Evolutionary conservation across 805 yeast genomes (phyloP).

Genomic region (Saturnispora galanensis): DNA sequence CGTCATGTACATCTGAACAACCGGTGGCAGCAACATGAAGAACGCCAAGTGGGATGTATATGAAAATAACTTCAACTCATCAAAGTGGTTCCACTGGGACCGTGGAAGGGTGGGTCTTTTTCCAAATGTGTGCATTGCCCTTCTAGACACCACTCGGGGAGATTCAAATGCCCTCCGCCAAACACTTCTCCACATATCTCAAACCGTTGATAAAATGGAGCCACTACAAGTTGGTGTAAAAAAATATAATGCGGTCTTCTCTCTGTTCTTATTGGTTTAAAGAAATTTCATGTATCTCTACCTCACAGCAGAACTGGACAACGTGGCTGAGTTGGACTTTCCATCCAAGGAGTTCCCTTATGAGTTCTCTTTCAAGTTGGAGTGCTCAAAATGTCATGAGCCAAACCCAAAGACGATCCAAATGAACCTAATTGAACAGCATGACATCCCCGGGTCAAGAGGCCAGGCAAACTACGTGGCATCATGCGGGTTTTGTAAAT

Average conservation of each 20-base stretch:
- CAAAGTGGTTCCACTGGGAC: conserved; percentile 19
- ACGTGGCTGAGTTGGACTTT: conserved; percentile 20
- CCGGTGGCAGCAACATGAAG: conserved; percentile 23
- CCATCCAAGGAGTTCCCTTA: conserved; percentile 37
- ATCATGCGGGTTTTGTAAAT: conserved; percentile 28
- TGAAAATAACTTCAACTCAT: conserved; percentile 23
- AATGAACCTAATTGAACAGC: conserved; percentile 56
- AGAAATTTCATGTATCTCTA: conserved; percentile 14
- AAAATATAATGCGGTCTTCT: neutral
- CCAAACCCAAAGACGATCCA: conserved; percentile 59
- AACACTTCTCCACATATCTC: neutral
- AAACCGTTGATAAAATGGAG: no score
- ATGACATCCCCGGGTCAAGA: conserved; percentile 57
- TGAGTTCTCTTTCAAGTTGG: conserved; percentile 63
- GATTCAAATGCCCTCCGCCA: neutral
- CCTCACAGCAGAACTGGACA: conserved; percentile 29
- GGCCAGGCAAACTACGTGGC: conserved; percentile 82
- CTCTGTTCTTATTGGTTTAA: neutral
- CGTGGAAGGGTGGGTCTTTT: conserved; percentile 9
- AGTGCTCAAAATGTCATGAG: conserved; percentile 76
- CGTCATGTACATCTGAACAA: conserved; percentile 21
- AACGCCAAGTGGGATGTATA: conserved; percentile 26
- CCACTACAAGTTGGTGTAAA: no score
- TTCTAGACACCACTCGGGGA: neutral
- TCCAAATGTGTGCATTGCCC: neutral